phyloP scores from a whole-genome alignment of 306 rosid species.

The Fragaria iinumae region DNA sequence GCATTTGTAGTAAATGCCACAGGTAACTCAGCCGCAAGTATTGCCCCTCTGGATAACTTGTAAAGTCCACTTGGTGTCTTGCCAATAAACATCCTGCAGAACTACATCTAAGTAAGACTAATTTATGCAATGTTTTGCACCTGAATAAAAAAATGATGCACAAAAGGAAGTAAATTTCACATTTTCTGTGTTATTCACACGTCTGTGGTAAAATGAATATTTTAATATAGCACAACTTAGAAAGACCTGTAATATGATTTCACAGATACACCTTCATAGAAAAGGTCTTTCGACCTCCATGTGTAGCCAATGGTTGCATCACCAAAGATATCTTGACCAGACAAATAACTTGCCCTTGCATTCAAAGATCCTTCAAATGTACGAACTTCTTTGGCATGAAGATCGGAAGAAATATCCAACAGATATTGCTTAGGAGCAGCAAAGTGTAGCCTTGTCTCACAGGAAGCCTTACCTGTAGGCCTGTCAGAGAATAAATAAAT shows the following conservation, averaged over 20 bases:
- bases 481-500: constrained; percentile 36
- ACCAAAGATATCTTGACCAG: constrained; percentile 75
- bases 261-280: constrained; percentile 61
- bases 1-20: constrained; percentile 56
- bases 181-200: background rate
- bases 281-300: constrained; percentile 69
- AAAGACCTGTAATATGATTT: constrained; percentile 78
- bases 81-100: constrained; percentile 76
- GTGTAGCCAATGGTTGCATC: constrained; percentile 83
- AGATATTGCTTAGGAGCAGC: constrained; percentile 50
- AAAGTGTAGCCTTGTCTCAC: constrained; percentile 78
- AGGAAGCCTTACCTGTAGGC: constrained; percentile 83
- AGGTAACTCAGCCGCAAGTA: constrained; percentile 75
- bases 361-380: constrained; percentile 48
- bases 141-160: constrained; percentile 7
- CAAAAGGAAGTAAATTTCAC: background rate
- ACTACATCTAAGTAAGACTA: constrained; percentile 30
- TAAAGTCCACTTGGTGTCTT: constrained; percentile 85
- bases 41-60: constrained; percentile 82
- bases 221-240: constrained; percentile 10
- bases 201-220: background rate
- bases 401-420: constrained; percentile 43
- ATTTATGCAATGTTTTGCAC: constrained; percentile 18
- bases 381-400: constrained; percentile 41
- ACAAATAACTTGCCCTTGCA: constrained; percentile 76